A percentile compares a stretch with the other conserved stretches of the same genome.
Conservation (phyloP, 352 stramenopile genomes). For the Phytophthora chlamydospora region DNA sequence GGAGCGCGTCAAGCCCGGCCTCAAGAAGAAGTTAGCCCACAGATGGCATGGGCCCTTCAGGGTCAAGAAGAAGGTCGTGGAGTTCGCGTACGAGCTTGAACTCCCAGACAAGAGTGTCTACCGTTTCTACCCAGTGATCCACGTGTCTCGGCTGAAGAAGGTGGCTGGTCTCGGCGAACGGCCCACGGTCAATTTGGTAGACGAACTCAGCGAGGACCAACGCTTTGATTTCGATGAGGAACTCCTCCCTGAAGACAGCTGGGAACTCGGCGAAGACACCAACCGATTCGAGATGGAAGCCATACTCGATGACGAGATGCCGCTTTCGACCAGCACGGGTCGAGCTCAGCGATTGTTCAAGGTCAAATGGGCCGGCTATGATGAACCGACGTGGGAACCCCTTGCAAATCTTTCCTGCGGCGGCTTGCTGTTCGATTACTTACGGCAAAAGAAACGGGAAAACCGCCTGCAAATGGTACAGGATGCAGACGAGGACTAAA, state of each 20-base stretch:
- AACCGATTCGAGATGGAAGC: slow-evolving; percentile 1
- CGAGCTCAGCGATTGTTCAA: neutral
- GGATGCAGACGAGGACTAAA: too few species aligned
- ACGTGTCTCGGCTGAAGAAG: neutral
- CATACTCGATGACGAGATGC: neutral
- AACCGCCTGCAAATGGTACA: too few species aligned
- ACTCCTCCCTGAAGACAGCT: neutral
- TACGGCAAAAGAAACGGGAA: too few species aligned
- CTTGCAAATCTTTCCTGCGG: neutral
- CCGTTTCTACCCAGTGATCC: neutral
- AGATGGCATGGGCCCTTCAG: neutral
- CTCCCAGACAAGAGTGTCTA: neutral
- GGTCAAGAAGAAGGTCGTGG: neutral
- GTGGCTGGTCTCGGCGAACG: neutral
- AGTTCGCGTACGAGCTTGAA: neutral
- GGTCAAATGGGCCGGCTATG: slow-evolving; percentile 6
- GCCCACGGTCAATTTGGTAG: neutral
- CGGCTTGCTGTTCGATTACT: too few species aligned
- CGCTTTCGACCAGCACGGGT: neutral
- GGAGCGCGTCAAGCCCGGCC: neutral
- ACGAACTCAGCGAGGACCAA: neutral
- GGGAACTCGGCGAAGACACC: neutral
- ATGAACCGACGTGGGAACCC: neutral
- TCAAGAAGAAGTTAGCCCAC: neutral
- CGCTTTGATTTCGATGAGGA: slow-evolving; percentile 1